These are phyloP conservation scores for Candida bentonensis DNA, from an alignment of 805 yeast species.

Conservation along the genomic window DNA sequence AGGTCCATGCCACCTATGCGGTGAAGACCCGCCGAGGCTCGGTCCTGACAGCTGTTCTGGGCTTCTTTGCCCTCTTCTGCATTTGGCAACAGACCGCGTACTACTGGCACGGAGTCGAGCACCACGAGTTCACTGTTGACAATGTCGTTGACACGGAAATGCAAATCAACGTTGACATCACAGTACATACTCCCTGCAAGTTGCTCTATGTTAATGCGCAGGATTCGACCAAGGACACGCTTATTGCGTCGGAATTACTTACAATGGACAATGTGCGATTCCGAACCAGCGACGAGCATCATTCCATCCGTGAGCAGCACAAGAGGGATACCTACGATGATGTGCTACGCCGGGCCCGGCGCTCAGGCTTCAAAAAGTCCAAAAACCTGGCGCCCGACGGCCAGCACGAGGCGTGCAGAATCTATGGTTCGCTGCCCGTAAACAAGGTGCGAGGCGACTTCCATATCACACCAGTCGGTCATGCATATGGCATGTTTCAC, in stretches of 20 bases:
- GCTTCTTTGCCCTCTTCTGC: slow-evolving; percentile 35
- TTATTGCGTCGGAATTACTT: slow-evolving; percentile 63
- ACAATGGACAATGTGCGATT: slow-evolving; percentile 38
- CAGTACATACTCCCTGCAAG: slow-evolving; percentile 76
- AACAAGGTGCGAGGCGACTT: slow-evolving; percentile 78
- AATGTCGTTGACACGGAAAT: slow-evolving; percentile 40
- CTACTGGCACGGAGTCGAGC: slow-evolving; percentile 67
- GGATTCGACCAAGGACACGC: slow-evolving; percentile 66
- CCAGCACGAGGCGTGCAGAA: slow-evolving; percentile 49
- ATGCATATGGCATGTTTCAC: slow-evolving; percentile 35
- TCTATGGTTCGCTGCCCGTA: slow-evolving; percentile 71
- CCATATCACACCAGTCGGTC: slow-evolving; percentile 68
- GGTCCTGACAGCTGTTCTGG: not conserved
- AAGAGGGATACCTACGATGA: slow-evolving; percentile 8
- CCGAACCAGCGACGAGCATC: not conserved
- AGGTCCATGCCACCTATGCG: slow-evolving; percentile 53
- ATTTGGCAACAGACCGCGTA: slow-evolving; percentile 80
- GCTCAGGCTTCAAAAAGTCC: slow-evolving; percentile 5
- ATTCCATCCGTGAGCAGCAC: not conserved
- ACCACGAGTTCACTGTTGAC: slow-evolving; percentile 68
- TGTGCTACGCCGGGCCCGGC: slow-evolving; percentile 11
- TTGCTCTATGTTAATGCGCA: slow-evolving; percentile 58
- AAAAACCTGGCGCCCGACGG: slow-evolving; percentile 4
- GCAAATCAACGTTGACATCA: slow-evolving; percentile 62
- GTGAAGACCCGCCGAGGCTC: slow-evolving; percentile 39